Evolutionary conservation across 2,329 filamentous ascomycete species (phyloP), one percentile per base, ranked within the genome.

Genomic region (Delphinella strobiligena): DNA sequence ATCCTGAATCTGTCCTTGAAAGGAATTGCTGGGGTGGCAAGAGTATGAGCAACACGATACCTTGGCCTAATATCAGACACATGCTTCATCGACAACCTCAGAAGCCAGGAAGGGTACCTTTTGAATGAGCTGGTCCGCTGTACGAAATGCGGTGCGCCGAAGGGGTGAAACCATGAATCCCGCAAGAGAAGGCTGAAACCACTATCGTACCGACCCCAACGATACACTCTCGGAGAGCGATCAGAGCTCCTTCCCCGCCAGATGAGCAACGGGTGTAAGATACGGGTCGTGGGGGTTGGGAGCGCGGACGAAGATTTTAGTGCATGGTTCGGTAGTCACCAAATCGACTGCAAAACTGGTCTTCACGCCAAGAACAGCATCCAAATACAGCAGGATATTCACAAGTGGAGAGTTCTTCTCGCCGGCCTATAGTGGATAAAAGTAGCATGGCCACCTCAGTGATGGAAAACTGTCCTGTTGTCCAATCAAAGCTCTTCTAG

Each of bases 181-280:
- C 55, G 36, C 60, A 59, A 61, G 87, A 88, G 51, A 93, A 86
- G 39, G 93, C 83, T 59, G 82, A 88, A 55, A 94, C 66, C 69
- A 34, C 80, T 67, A 55, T 81, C 78, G 76, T 80, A 0, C 74
- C 75, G 11, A 80, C 64, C 1, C 78, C 78, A 2, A 81, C 50
- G 38, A 74, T 62, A 19, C 63, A 69, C 0, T 76, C 76, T 17
- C 67, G 63, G 61, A 80, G 67, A 4, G 68, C 70, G 14, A 80
- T 48, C 7, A 80, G 55, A 0, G 71, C 74, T 0, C 68, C 76
- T 52, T 82, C 78, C 11, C 80, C 80, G 9, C 80, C 80, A 0
- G 72, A 75, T 5, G 70, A 75, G 2, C 80, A 80, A 4, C 80
- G 80, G 0, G 75, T 67, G 0, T 75, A 18, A 78, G 62, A 15